These are phyloP conservation scores for Lipomyces yamadae DNA, from an alignment of 805 yeast species.

Conservation along the genomic window DNA sequence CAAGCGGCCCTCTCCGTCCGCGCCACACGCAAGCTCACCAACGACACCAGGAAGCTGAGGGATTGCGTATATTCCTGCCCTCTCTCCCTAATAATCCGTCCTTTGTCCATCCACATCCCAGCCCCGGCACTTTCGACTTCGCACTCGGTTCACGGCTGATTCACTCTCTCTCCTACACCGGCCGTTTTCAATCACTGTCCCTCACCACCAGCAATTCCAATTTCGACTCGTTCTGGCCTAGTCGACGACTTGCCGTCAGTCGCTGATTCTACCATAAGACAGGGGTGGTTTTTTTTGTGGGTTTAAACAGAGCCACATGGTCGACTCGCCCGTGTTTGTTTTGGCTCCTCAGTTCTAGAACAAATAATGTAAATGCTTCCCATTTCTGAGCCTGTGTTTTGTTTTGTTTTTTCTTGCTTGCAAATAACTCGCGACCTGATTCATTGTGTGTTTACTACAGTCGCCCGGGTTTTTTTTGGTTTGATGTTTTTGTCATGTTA, in stretches of 20 bases:
- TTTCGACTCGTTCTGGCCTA: too few relatives aligned
- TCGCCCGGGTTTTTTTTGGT: too few relatives aligned
- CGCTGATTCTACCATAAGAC: background rate
- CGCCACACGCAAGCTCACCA: background rate
- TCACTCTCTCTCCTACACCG: background rate
- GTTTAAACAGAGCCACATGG: background rate
- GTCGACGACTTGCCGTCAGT: background rate
- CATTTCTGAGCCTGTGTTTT: background rate
- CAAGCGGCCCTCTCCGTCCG: background rate
- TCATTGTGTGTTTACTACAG: too few relatives aligned
- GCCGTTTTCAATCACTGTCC: background rate
- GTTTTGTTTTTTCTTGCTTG: background rate
- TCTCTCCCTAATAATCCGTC: background rate
- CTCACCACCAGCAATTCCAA: background rate
- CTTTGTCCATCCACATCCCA: background rate
- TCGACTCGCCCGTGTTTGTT: background rate
- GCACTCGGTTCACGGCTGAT: background rate
- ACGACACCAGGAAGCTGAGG: background rate
- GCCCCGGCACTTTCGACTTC: background rate
- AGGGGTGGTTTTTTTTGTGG: background rate
- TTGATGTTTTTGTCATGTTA: background rate
- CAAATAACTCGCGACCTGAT: background rate
- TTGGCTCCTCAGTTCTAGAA: background rate
- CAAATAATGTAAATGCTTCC: background rate
- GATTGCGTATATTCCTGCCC: conserved; percentile 2